These are phyloP conservation scores for Diaporthe citri DNA, from an alignment of 2,329 filamentous ascomycete genomes.

Conservation along the genomic window DNA sequence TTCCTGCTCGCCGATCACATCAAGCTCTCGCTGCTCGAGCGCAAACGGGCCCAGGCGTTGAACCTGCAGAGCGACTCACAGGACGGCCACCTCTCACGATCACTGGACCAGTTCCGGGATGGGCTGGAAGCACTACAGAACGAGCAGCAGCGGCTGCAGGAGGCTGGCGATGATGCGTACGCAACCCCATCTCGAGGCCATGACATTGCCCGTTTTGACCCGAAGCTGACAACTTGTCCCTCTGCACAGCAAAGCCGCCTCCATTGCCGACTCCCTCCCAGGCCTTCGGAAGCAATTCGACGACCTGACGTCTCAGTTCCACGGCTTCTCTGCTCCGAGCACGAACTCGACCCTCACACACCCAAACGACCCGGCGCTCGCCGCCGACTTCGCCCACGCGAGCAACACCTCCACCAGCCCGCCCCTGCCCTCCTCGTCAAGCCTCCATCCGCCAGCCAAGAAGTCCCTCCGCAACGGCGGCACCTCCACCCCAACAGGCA, in stretches of 20 bases:
- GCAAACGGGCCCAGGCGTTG: conserved; percentile 85
- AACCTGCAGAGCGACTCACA: conserved; percentile 84
- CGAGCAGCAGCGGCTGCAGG: conserved; percentile 73
- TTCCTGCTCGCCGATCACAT: conserved; percentile 96
- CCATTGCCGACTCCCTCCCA: conserved; percentile 73
- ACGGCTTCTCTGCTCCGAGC: conserved; percentile 69
- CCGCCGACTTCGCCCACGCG: conserved; percentile 74
- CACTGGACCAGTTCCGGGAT: conserved; percentile 86
- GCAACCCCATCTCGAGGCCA: conserved; percentile 42
- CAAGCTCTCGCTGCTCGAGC: conserved; percentile 93
- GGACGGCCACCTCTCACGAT: conserved; percentile 89
- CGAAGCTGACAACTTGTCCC: conserved; percentile 63
- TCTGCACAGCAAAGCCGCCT: conserved; percentile 57
- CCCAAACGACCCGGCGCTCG: conserved; percentile 74
- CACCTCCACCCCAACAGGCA: conserved; percentile 42
- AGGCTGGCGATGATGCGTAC: conserved; percentile 74
- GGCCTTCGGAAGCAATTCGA: conserved; percentile 80
- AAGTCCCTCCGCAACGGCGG: conserved; percentile 49
- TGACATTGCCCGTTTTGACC: neutral
- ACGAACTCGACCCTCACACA: conserved; percentile 65
- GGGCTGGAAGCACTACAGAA: conserved; percentile 79
- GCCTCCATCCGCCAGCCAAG: conserved; percentile 42
- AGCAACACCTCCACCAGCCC: conserved; percentile 53
- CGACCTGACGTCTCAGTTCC: conserved; percentile 85
- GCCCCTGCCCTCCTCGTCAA: conserved; percentile 56